A percentile compares a stretch with the other conserved stretches of the same genome.
phyloP scores from a whole-genome alignment of 805 yeast species.

The Schizosaccharomyces lindneri region DNA sequence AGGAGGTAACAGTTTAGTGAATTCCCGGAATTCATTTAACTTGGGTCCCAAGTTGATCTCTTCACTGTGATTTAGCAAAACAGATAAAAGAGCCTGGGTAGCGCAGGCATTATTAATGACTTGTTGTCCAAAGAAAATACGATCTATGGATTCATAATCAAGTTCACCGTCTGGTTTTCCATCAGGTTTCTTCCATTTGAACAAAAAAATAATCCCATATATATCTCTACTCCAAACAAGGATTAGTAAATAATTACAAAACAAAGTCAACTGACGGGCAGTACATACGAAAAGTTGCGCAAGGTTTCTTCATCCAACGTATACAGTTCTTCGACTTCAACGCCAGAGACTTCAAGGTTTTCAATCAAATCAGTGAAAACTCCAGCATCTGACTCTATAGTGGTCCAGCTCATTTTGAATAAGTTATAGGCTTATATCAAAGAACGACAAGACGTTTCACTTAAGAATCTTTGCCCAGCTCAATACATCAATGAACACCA shows the following conservation, averaged over 20 bases:
- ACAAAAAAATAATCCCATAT: slow-evolving; percentile 36
- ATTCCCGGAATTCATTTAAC: slow-evolving; percentile 23
- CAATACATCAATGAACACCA: too few species aligned
- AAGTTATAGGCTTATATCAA: neutral
- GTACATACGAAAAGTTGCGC: slow-evolving; percentile 9
- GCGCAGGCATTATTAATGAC: slow-evolving; percentile 47
- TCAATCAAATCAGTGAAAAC: slow-evolving; percentile 41
- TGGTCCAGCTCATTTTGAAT: slow-evolving; percentile 22
- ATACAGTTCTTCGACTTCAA: slow-evolving; percentile 34
- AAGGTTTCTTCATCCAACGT: slow-evolving; percentile 25
- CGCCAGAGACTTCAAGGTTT: slow-evolving; percentile 24
- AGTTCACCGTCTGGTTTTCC: slow-evolving; percentile 13
- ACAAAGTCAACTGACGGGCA: neutral
- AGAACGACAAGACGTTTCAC: neutral
- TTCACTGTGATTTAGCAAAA: slow-evolving; percentile 22
- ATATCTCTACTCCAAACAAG: slow-evolving; percentile 15
- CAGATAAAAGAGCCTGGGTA: slow-evolving; percentile 42
- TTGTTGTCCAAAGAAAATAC: slow-evolving; percentile 36
- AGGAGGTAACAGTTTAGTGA: slow-evolving; percentile 21
- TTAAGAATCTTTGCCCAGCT: too few species aligned
- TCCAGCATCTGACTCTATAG: slow-evolving; percentile 43
- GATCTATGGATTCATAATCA: slow-evolving; percentile 14
- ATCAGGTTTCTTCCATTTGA: slow-evolving; percentile 29
- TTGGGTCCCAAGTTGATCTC: slow-evolving; percentile 24
- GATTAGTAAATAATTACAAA: neutral